These are phyloP conservation scores for Rubus idaeus DNA, from an alignment of 306 rosid genomes.

Conservation along the genomic window DNA sequence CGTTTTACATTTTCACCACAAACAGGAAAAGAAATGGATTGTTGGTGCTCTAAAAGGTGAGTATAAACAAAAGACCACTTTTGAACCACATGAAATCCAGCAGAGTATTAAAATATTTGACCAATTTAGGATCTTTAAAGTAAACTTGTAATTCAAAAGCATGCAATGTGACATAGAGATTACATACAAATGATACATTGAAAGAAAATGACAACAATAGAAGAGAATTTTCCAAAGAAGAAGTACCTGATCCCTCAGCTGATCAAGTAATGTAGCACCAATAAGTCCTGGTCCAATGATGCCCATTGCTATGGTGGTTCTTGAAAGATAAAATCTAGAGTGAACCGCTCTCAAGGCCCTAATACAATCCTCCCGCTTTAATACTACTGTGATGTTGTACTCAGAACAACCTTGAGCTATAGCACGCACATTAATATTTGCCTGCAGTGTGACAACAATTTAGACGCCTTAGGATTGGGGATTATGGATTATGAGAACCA, in stretches of 20 bases:
- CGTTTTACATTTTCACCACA: background rate
- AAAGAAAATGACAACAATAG: constrained; percentile 8
- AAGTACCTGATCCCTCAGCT: constrained; percentile 90
- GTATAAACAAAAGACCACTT: background rate
- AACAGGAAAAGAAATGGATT: background rate
- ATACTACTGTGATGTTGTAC: constrained; percentile 87
- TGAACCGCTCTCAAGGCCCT: constrained; percentile 95
- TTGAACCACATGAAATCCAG: background rate
- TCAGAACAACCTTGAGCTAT: constrained; percentile 99
- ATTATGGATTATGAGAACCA: constrained; percentile 18
- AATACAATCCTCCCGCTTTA: constrained; percentile 91
- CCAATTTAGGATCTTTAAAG: background rate
- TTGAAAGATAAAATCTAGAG: constrained; percentile 90
- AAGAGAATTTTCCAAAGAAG: constrained; percentile 21
- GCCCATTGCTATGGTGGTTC: constrained; percentile 97
- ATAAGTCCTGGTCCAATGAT: constrained; percentile 95
- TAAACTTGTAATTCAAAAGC: background rate
- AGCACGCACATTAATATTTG: constrained; percentile 93
- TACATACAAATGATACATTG: constrained; percentile 9
- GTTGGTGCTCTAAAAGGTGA: background rate
- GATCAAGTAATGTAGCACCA: constrained; percentile 92
- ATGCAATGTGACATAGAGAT: background rate
- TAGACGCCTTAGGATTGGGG: constrained; percentile 1
- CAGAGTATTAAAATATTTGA: background rate
- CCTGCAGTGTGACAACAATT: constrained; percentile 52